Percentiles rank a stretch among this genome's conserved stretches.
Conservation (phyloP, 139 green algal species). For the Tetradesmus obliquus region DNA sequence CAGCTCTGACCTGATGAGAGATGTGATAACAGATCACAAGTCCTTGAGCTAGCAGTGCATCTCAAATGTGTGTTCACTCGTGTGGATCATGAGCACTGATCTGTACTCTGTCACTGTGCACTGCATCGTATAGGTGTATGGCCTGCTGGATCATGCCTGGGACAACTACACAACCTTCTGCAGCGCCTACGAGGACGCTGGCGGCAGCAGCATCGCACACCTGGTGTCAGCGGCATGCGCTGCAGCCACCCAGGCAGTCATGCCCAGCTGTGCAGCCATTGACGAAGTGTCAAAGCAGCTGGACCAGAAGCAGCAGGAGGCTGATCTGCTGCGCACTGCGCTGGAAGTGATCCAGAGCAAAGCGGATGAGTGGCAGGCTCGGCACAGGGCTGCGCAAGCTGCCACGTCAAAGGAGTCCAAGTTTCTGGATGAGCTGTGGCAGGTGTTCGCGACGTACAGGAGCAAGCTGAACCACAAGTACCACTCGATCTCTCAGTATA, state of each 20-base stretch:
- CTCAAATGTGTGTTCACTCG: too few species aligned
- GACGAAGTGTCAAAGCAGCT: neutral
- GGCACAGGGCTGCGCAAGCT: neutral
- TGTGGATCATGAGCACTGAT: too few species aligned
- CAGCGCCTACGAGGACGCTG: neutral
- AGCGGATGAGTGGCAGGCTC: neutral
- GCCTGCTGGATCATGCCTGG: constrained; percentile 23
- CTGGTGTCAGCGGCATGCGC: neutral
- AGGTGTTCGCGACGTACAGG: neutral
- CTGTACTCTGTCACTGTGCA: neutral
- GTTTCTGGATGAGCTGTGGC: neutral
- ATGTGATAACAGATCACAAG: too few species aligned
- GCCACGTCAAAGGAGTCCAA: neutral
- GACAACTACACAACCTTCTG: constrained; percentile 31
- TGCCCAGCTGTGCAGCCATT: neutral
- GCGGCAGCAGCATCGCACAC: neutral
- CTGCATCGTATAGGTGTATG: constrained; percentile 4
- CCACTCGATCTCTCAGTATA: neutral
- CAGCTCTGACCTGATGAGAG: too few species aligned
- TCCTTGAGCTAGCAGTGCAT: too few species aligned
- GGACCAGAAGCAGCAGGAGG: neutral
- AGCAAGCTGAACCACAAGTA: neutral
- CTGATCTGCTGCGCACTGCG: neutral
- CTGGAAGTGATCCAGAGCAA: neutral
- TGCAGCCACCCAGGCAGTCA: neutral